Evolutionary conservation across 2,329 filamentous ascomycete genomes (phyloP).

Genomic region (Exophiala viscosa): DNA sequence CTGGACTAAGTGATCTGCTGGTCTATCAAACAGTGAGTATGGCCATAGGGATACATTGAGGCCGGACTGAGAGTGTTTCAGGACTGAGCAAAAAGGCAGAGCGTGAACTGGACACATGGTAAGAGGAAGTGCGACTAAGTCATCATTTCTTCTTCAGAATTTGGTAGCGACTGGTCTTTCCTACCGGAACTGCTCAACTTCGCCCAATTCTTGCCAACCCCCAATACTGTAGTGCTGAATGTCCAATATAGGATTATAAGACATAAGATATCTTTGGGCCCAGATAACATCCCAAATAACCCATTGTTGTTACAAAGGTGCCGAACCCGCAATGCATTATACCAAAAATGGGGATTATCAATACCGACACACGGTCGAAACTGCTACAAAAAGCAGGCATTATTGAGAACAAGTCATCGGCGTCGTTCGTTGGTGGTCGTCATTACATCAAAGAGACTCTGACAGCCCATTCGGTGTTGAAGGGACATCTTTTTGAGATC

Average conservation of each 20-base stretch:
- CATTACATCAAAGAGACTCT: constrained; percentile 6
- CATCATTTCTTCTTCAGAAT: not conserved
- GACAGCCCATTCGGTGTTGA: not conserved
- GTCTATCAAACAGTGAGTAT: not conserved
- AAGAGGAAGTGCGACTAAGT: not conserved
- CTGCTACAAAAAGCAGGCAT: no score
- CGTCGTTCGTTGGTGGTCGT: constrained; percentile 3
- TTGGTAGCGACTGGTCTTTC: not conserved
- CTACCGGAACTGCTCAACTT: not conserved
- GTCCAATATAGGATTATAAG: not conserved
- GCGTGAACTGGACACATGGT: not conserved
- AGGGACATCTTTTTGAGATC: constrained; percentile 6
- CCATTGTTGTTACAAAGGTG: constrained; percentile 1
- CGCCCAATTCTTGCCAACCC: not conserved
- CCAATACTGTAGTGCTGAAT: not conserved
- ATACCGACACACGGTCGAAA: not conserved
- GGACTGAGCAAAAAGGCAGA: not conserved
- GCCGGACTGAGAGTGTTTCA: no score
- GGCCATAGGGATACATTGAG: no score
- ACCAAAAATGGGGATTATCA: constrained; percentile 6
- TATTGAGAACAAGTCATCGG: not conserved
- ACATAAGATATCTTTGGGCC: not conserved
- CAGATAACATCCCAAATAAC: not conserved
- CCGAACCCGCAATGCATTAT: not conserved
- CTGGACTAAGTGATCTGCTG: not conserved